Conservation (phyloP, 352 stramenopile genomes). For the Salisapilia sapeloensis region DNA sequence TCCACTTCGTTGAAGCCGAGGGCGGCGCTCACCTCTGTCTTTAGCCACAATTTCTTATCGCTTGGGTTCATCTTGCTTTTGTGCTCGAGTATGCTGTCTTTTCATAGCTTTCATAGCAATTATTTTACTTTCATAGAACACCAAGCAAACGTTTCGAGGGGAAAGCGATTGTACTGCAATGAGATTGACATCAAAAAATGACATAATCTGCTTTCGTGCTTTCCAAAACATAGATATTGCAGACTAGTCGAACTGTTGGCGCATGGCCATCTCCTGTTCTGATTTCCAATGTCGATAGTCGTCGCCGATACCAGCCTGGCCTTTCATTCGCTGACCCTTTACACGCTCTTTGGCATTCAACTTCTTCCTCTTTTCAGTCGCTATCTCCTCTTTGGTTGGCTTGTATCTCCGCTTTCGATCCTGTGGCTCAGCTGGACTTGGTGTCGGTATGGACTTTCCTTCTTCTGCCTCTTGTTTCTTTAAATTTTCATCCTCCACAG, state of each 20-base stretch:
- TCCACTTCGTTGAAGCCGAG: constrained; percentile 56
- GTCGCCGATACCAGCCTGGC: constrained; percentile 60
- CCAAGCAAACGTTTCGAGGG: background rate
- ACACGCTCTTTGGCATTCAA: constrained; percentile 48
- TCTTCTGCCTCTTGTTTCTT: constrained; percentile 5
- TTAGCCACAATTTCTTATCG: constrained; percentile 27
- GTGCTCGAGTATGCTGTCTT: background rate
- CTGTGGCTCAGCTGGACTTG: background rate
- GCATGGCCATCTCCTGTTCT: constrained; percentile 61
- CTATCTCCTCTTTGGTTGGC: background rate
- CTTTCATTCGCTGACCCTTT: constrained; percentile 46
- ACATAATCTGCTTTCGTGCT: too few species aligned
- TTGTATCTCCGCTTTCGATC: constrained; percentile 1
- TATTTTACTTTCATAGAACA: background rate
- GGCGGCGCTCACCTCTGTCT: constrained; percentile 29
- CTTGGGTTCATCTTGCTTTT: background rate
- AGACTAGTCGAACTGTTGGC: constrained; percentile 72
- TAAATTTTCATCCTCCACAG: constrained; percentile 12
- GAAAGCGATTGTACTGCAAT: too few species aligned
- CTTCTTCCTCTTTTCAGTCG: constrained; percentile 12
- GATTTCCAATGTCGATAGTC: constrained; percentile 63
- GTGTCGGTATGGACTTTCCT: background rate
- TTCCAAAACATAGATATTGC: too few species aligned
- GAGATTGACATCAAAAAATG: too few species aligned
- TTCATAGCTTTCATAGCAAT: background rate